Base-by-base conservation (phyloP, 1,284 basidiomycete genomes). In the Boletellus deceptivus region DNA sequence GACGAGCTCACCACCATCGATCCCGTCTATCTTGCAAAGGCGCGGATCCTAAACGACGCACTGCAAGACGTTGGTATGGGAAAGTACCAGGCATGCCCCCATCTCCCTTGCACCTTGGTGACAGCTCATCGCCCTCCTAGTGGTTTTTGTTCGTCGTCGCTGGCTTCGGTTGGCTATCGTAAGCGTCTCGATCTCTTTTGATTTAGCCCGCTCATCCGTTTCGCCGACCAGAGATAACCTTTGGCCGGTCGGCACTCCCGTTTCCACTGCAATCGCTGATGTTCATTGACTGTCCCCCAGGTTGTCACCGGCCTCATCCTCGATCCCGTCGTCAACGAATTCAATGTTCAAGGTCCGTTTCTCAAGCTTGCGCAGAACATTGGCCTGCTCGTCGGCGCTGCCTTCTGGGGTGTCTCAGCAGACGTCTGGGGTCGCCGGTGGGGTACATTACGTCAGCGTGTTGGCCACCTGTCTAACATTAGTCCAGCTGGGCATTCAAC, bases 61-160 rank as follows among this genome's bases (percentile, higher is more conserved):
- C 71, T 89, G 11, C 82, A 84, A 61, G 80, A 84, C 47, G 82
- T 88, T 40, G 86, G 86, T 5, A 86, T 87, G 80, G 86, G 86
- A 5, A 78, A 72, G 49, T 88, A 87, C 60, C 85, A 87, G 71
- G 80, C 79, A 53, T 49, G 71, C 37, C 49, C 17, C 18, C 4
- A 1, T 36, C 48, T 41, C 42, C 27, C 8, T 25, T 39, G 17
- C 6, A 10, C 4, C 8, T 40, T 4, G 29, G 36, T 34, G 11
- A 22, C n/a, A 16, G 41, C 40, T 43, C 25, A 51, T 39, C 50
- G 18, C 60, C 37, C 14, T 3, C 10, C 22, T 43, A 79, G 76
- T 77, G 76, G 73, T 70, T 65, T 52, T 64, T 84, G 34, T 82
- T 83, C 61, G 40, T 80, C 48, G 79, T 83, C 16, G 74, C 79